Conservation (phyloP, 2,329 filamentous ascomycete genomes). For the Ascochyta fabae region DNA sequence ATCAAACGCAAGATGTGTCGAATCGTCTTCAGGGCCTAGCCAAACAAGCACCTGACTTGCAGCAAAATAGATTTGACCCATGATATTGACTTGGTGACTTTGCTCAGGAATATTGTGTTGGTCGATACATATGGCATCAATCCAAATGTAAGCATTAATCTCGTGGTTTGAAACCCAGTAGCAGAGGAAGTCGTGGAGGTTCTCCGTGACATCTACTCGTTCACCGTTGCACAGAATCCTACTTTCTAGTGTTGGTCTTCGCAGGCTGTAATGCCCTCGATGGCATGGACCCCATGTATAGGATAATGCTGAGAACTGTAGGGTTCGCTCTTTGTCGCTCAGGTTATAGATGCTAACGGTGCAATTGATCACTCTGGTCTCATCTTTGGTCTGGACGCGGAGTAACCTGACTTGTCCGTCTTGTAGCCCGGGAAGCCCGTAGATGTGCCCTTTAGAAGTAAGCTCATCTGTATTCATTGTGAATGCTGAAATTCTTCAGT, state of each 20-base stretch:
- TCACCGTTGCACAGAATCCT: conserved; percentile 19
- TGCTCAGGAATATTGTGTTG: conserved; percentile 15
- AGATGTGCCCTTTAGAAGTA: not conserved
- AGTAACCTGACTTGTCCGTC: conserved; percentile 19
- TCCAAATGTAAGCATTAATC: conserved; percentile 9
- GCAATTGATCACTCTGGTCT: conserved; percentile 6
- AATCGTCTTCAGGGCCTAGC: conserved; percentile 19
- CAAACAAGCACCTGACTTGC: conserved; percentile 20
- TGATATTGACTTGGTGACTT: conserved; percentile 18
- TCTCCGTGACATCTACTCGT: conserved; percentile 8
- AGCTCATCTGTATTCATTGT: no score
- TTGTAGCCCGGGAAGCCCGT: not conserved
- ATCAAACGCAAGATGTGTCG: conserved; percentile 14
- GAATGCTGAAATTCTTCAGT: no score
- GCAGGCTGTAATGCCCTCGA: not conserved
- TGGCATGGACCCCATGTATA: conserved; percentile 26
- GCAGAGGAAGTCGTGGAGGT: conserved; percentile 24
- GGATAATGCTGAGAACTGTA: conserved; percentile 21
- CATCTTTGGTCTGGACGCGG: not conserved
- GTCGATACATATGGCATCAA: conserved; percentile 26
- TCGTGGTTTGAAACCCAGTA: conserved; percentile 1
- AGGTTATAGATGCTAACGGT: conserved; percentile 12
- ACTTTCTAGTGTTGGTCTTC: not conserved
- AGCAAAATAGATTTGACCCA: conserved; percentile 19
- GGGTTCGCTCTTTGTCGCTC: not conserved